Base-by-base conservation (phyloP, 2,329 filamentous ascomycete species). In the Raffaelea ambrosiae region DNA sequence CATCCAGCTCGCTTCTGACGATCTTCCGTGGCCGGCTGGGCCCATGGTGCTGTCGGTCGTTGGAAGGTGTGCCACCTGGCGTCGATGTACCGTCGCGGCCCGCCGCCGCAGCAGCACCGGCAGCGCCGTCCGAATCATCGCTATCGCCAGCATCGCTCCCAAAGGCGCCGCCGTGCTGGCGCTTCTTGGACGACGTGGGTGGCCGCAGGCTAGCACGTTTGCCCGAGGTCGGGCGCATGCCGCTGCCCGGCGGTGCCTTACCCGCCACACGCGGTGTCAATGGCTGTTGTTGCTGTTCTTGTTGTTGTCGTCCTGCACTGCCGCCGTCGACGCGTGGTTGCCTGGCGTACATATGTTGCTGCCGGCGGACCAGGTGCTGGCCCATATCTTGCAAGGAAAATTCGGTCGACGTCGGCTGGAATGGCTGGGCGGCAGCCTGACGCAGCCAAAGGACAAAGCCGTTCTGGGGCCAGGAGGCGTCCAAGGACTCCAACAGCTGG, bases 51-150 rank as follows among this genome's bases (percentile, higher is more conserved):
- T 29, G 26, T 29, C 7, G 26, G 7, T 13, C 22, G 21, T 26
- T 22, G 40, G 16, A 43, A 20, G 22, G 22, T 23, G 14, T 45
- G 5, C n/a, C n/a, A n/a, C n/a, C n/a, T n/a, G n/a, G n/a, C n/a
- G n/a, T 68, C 83, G 84, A 88, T 0, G 79, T 79, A 46, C 82
- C 76, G 50, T 79, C 71, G 0, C 79, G 76, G 0, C 77, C 81
- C 31, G 71, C 67, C 0, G 77, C 70, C 3, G 61, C 63, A 8
- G 66, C 0, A 74, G 76, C 11, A 77, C 55, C 43, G 63, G 69
- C 47, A 48, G 52, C 46, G 22, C 39, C 40, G 3, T 39, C n/a
- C 4, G 19, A 13, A 10, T 21, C 36, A 33, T 26, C 26, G 40
- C 33, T 29, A 13, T 56, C 40, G 13, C 55, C 48, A 21, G 43